A percentile compares a stretch with the other conserved stretches of the same genome.
These are phyloP conservation scores for Ochromonas danica DNA, from an alignment of 108 stramenopile genomes.

Conservation along the genomic window DNA sequence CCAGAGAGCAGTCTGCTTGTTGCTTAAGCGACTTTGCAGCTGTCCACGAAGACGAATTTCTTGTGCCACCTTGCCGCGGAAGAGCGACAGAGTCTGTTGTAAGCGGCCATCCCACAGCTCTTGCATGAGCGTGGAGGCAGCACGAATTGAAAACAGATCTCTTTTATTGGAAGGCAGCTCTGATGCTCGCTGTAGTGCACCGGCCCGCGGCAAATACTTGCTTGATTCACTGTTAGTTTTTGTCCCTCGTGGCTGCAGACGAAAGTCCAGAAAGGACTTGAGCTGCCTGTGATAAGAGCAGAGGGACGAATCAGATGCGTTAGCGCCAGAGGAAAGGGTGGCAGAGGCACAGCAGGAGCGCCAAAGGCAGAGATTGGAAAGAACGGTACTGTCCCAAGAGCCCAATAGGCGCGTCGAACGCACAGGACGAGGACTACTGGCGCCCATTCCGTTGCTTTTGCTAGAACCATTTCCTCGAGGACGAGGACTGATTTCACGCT, in stretches of 20 bases:
- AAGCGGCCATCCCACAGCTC: slow-evolving; percentile 32
- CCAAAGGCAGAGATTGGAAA: neutral
- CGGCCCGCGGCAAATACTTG: slow-evolving; percentile 24
- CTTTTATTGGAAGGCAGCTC: too few species aligned
- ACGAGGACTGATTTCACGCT: too few species aligned
- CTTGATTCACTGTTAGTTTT: neutral
- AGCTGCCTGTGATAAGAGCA: neutral
- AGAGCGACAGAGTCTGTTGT: neutral
- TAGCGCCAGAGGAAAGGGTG: neutral
- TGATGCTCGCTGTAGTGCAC: too few species aligned
- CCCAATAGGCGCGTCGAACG: neutral
- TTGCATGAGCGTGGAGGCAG: slow-evolving; percentile 16
- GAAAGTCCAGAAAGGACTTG: neutral
- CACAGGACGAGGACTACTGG: too few species aligned
- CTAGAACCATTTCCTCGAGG: too few species aligned
- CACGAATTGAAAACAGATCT: slow-evolving; percentile 18
- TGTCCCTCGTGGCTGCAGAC: neutral
- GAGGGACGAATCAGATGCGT: neutral
- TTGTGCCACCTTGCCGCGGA: neutral
- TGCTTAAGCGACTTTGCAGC: too few species aligned
- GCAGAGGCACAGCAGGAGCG: slow-evolving; percentile 20
- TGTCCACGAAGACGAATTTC: neutral
- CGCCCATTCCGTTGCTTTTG: too few species aligned
- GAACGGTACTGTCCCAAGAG: neutral
- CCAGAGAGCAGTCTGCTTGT: too few species aligned